Evolutionary conservation across 179 eudicot genomes (phyloP).

Genomic region (Spinacia oleracea): DNA sequence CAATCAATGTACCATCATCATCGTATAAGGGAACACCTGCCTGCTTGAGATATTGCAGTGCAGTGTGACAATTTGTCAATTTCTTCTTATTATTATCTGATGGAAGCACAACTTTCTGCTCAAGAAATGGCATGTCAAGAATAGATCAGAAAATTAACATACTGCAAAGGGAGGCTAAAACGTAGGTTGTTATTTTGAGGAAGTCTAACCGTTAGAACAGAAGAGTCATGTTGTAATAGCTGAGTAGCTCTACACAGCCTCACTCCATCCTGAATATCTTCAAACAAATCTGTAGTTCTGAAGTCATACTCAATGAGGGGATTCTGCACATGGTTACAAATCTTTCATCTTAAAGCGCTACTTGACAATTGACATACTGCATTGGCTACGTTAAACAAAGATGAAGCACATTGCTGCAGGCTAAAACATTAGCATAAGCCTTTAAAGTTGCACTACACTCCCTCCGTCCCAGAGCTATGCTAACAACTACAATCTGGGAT

Average conservation of each 20-base stretch:
- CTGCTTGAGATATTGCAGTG: conserved; percentile 67
- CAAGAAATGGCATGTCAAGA: conserved; percentile 24
- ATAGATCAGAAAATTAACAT: conserved; percentile 1
- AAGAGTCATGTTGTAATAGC: conserved; percentile 71
- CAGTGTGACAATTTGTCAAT: conserved; percentile 68
- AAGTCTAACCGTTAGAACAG: conserved; percentile 66
- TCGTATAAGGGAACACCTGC: conserved; percentile 67
- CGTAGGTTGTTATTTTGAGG: background rate
- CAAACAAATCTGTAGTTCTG: conserved; percentile 64
- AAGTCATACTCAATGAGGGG: conserved; percentile 80
- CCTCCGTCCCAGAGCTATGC: background rate
- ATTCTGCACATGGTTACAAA: conserved; percentile 44
- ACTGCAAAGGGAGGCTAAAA: background rate
- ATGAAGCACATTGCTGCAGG: background rate
- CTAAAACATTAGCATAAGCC: background rate
- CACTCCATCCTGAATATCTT: conserved; percentile 86
- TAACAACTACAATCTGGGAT: background rate
- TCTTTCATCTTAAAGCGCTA: background rate
- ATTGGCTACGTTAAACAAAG: background rate
- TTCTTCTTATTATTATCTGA: conserved; percentile 77
- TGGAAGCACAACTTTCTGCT: conserved; percentile 82
- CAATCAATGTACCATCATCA: conserved; percentile 64
- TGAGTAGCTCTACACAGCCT: conserved; percentile 88
- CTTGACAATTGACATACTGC: background rate
- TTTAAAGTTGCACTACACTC: background rate